Conservation (phyloP, 768 basidiomycete genomes). For the Tricholoma saponaceum region DNA sequence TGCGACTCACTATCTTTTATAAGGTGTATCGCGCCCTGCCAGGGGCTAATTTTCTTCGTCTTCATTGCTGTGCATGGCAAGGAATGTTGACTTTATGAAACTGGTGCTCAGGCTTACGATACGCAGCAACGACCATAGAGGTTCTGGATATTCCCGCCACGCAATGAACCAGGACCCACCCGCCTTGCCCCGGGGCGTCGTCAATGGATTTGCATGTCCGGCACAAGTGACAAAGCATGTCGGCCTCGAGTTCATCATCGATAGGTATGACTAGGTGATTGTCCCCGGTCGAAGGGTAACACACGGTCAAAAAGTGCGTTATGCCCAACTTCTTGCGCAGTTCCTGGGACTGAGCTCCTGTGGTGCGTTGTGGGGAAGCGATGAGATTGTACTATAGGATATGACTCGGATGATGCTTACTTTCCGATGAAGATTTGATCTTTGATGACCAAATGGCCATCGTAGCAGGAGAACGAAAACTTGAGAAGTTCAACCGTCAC, state of each 20-base stretch:
- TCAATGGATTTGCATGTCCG: conserved; percentile 61
- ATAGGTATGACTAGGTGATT: conserved; percentile 38
- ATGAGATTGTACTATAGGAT: conserved; percentile 9
- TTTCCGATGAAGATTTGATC: conserved; percentile 40
- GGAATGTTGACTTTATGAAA: not conserved
- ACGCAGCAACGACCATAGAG: conserved; percentile 54
- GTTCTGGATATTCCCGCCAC: conserved; percentile 71
- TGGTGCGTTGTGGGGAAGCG: no score
- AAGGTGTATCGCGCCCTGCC: conserved; percentile 41
- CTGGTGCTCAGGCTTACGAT: conserved; percentile 41
- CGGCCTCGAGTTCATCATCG: conserved; percentile 41
- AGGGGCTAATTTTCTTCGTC: conserved; percentile 34
- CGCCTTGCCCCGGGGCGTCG: conserved; percentile 45
- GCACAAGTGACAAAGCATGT: conserved; percentile 66
- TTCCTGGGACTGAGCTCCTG: conserved; percentile 31
- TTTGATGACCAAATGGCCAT: no score
- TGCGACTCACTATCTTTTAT: conserved; percentile 42
- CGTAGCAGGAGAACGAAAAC: no score
- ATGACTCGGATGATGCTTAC: conserved; percentile 22
- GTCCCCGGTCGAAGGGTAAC: conserved; percentile 40
- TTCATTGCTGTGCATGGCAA: conserved; percentile 40
- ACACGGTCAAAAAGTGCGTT: conserved; percentile 56
- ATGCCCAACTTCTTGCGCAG: conserved; percentile 33
- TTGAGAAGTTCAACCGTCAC: no score
- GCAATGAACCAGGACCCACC: conserved; percentile 68